A percentile compares a stretch with the other conserved stretches of the same genome.
Conservation (phyloP, 805 yeast genomes). For the Cyberlindnera suaveolens region DNA sequence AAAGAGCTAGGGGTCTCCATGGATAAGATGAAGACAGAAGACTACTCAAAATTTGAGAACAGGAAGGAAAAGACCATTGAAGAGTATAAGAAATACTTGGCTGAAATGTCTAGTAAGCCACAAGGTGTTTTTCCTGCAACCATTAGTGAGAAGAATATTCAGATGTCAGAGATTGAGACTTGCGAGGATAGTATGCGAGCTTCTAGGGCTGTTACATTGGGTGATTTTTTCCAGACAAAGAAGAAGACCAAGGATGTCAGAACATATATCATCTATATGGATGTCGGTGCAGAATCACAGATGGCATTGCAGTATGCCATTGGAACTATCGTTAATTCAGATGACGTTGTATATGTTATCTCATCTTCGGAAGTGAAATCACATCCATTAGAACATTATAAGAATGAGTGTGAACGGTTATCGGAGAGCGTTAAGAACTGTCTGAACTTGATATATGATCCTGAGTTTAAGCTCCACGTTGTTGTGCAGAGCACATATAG, state of each 20-base stretch:
- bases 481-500: slow-evolving; percentile 30
- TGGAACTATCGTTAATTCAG: slow-evolving; percentile 79
- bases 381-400: slow-evolving; percentile 18
- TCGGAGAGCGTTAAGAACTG: slow-evolving; percentile 8
- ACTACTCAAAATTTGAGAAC: slow-evolving; percentile 16
- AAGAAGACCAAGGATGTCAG: slow-evolving; percentile 29
- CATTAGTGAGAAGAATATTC: slow-evolving; percentile 37
- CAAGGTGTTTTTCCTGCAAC: slow-evolving; percentile 22
- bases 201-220: slow-evolving; percentile 64
- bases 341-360: slow-evolving; percentile 65
- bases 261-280: slow-evolving; percentile 73
- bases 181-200: slow-evolving; percentile 49
- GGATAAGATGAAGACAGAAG: slow-evolving; percentile 20
- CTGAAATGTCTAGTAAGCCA: slow-evolving; percentile 10
- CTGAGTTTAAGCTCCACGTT: slow-evolving; percentile 22
- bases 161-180: slow-evolving; percentile 49
- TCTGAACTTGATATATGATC: slow-evolving; percentile 11
- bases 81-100: slow-evolving; percentile 16
- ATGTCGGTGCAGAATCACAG: slow-evolving; percentile 73
- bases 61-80: slow-evolving; percentile 14
- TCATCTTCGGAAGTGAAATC: slow-evolving; percentile 46
- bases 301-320: slow-evolving; percentile 85
- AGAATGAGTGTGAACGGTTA: slow-evolving; percentile 11
- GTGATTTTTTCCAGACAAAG: slow-evolving; percentile 41
- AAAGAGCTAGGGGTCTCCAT: slow-evolving; percentile 34